Base-by-base conservation (phyloP, 805 yeast species). In the Saccharomycopsis sp. region DNA sequence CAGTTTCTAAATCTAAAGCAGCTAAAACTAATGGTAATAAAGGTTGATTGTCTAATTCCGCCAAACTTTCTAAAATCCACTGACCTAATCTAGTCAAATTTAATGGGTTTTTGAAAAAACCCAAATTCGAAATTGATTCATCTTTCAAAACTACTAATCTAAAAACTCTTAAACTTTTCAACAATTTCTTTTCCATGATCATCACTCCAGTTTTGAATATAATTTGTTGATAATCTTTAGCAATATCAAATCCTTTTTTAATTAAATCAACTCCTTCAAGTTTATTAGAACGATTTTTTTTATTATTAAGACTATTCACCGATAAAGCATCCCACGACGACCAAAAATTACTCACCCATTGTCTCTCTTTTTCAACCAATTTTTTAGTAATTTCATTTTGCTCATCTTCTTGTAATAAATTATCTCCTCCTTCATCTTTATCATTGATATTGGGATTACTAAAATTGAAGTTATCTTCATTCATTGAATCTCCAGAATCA, bases 11-110 rank as follows among this genome's bases (percentile, higher is more conserved):
- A 56, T 88, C 87, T 41, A 85, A 67, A 31, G 92, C 72, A 0
- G 96, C 96, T 25, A 92, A 69, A 2, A 89, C 92, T 50, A 89
- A 62, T 2, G 98, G 97, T 39, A 82, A 61, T 31, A 82, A 61
- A 18, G 70, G 70, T 41, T 65, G 65, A 21, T 67, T 64, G 47
- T 82, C 88, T 14, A 80, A 61, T 54, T 87, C 96, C 3, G 94
- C 80, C 51, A 89, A 80, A 45, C 86, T 79, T 55, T 94, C 97
- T 34, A 86, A 63, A 3, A 92, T 66, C 98, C 98, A 94, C 44
- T 76, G 72, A 0, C 96, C 97, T 20, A 92, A 64, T 50, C 94
- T 74, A 30, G 85, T 64, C 34, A 94, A 60, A 34, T 94, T 84
- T 44, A 92, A 61, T 3, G 98, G 98, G 57, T 92, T 94, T 50